A percentile compares a stretch with the other conserved stretches of the same genome.
Conservation (phyloP, 371 early-diverging fungal species). For the Actinomucor elegans region DNA sequence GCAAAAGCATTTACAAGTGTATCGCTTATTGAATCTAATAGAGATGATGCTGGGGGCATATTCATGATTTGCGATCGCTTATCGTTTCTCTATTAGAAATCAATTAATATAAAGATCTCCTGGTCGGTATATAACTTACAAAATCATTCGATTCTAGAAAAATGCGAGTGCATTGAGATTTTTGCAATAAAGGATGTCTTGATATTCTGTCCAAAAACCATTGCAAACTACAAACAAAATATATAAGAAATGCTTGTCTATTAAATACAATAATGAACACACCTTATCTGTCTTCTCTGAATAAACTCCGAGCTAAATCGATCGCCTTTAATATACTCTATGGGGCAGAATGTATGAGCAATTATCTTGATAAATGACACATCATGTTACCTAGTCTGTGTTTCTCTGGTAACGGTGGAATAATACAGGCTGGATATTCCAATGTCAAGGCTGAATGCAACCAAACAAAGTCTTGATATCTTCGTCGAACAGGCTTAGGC, state of each 20-base stretch:
- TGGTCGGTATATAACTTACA: conserved; percentile 29
- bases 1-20: conserved; percentile 87
- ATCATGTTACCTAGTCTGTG: conserved; percentile 70
- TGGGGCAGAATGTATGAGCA: no score
- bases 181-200: conserved; percentile 83
- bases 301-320: conserved; percentile 89
- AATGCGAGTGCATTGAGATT: conserved; percentile 62
- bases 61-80: conserved; percentile 29
- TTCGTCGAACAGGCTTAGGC: conserved; percentile 59
- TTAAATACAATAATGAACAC: background rate
- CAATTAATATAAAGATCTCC: background rate
- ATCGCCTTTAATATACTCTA: conserved; percentile 90
- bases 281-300: conserved; percentile 70
- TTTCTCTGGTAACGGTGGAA: conserved; percentile 89
- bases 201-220: conserved; percentile 82
- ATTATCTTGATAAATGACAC: no score
- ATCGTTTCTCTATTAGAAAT: conserved; percentile 35
- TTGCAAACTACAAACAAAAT: conserved; percentile 54
- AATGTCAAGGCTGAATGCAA: conserved; percentile 66
- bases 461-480: conserved; percentile 91
- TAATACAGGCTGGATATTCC: conserved; percentile 75
- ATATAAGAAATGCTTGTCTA: background rate
- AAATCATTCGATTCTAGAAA: conserved; percentile 85
- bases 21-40: conserved; percentile 59
- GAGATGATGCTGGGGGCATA: conserved; percentile 28